Percentiles rank a stretch among this genome's conserved stretches.
Evolutionary conservation across 2,329 filamentous ascomycete species (phyloP).

Genomic region (Curvularia hawaiiensis): DNA sequence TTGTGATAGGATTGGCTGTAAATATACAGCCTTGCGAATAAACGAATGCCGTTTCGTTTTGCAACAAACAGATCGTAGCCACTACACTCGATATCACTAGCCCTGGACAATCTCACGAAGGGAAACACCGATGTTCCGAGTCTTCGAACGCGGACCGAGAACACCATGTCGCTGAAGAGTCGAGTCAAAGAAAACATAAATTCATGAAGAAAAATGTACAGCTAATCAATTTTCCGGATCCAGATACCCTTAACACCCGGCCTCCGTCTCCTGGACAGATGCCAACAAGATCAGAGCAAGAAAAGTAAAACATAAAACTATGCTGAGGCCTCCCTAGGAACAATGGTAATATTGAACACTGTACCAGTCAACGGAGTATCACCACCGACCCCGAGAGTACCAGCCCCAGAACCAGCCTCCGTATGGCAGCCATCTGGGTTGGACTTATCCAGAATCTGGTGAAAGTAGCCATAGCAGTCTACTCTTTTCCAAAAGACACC

Average conservation of each 20-base stretch:
- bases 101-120: neutral
- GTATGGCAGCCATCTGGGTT: constrained; percentile 29
- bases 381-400: constrained; percentile 31
- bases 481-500: constrained; percentile 29
- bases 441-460: constrained; percentile 25
- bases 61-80: neutral
- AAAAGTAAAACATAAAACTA: neutral
- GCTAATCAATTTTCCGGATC: neutral
- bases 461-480: constrained; percentile 41
- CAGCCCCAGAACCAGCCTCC: constrained; percentile 26
- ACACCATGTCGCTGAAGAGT: no score
- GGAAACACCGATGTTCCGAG: no score
- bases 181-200: neutral
- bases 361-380: constrained; percentile 27
- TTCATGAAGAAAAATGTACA: neutral
- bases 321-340: constrained; percentile 5
- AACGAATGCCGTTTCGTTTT: neutral
- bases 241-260: neutral
- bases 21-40: neutral
- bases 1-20: neutral
- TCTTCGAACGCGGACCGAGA: neutral
- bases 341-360: constrained; percentile 30
- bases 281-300: neutral
- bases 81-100: neutral
- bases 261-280: neutral